These are phyloP conservation scores for Fusarium nurragi DNA, from an alignment of 2,329 filamentous ascomycete genomes.

Conservation along the genomic window DNA sequence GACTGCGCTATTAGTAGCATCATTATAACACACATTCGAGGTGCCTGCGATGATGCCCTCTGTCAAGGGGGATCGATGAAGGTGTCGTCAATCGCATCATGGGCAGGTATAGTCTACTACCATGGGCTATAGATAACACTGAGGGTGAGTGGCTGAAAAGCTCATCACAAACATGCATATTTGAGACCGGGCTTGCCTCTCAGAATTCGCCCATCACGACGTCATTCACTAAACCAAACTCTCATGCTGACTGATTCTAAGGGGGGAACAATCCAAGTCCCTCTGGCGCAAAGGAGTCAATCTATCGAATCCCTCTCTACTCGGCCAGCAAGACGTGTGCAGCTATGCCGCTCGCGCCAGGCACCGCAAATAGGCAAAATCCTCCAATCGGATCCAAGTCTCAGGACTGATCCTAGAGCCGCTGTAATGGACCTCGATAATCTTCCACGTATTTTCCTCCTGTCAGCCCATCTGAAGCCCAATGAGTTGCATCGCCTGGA, in stretches of 20 bases:
- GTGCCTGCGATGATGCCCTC: too few species aligned
- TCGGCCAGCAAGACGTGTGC: not conserved
- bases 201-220: not conserved
- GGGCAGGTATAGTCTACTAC: not conserved
- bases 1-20: too few species aligned
- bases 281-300: not conserved
- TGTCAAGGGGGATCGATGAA: too few species aligned
- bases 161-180: not conserved
- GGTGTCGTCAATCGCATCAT: too few species aligned
- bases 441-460: conserved; percentile 75
- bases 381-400: not conserved
- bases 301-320: not conserved
- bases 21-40: too few species aligned
- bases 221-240: conserved; percentile 1
- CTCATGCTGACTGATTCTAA: not conserved
- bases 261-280: not conserved
- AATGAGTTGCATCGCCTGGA: conserved; percentile 72
- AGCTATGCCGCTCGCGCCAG: conserved; percentile 7
- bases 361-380: not conserved
- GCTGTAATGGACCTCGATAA: conserved; percentile 39
- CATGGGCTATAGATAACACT: not conserved
- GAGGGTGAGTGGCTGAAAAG: not conserved
- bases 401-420: not conserved
- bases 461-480: conserved; percentile 73
- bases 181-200: not conserved